Evolutionary conservation across 2,329 filamentous ascomycete species (phyloP).

Genomic region (Aspergillus sp.): DNA sequence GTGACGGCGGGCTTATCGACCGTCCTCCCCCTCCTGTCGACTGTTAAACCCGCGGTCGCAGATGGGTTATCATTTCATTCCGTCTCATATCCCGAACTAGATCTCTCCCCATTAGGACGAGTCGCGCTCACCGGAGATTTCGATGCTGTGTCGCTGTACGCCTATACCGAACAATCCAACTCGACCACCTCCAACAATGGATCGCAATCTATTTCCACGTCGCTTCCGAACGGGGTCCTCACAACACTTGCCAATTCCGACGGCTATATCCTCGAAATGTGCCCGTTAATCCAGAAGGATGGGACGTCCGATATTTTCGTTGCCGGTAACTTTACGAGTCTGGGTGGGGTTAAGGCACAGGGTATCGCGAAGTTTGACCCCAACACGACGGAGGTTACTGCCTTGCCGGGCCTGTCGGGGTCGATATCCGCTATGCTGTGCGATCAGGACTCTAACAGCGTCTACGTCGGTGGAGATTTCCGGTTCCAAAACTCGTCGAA

Average conservation of each 20-base stretch:
- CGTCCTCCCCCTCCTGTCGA: slow-evolving; percentile 20
- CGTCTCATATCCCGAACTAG: slow-evolving; percentile 45
- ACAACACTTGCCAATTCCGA: slow-evolving; percentile 68
- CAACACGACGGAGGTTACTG: slow-evolving; percentile 59
- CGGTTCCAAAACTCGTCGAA: slow-evolving; percentile 75
- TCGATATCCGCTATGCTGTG: slow-evolving; percentile 77
- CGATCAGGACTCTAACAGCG: slow-evolving; percentile 66
- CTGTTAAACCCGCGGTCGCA: slow-evolving; percentile 12
- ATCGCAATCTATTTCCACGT: slow-evolving; percentile 70
- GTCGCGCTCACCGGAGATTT: slow-evolving; percentile 86
- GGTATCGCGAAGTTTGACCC: slow-evolving; percentile 78
- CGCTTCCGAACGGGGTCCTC: slow-evolving; percentile 80
- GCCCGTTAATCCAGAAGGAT: slow-evolving; percentile 62
- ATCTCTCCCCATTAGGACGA: slow-evolving; percentile 69
- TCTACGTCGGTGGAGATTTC: slow-evolving; percentile 89
- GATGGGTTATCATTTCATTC: slow-evolving; percentile 31
- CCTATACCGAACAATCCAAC: slow-evolving; percentile 74
- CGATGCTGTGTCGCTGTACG: slow-evolving; percentile 80
- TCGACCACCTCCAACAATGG: slow-evolving; percentile 58
- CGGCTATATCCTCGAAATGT: slow-evolving; percentile 83
- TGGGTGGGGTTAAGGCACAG: slow-evolving; percentile 67
- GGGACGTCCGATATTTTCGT: slow-evolving; percentile 71
- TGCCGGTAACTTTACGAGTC: slow-evolving; percentile 90
- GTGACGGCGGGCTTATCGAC: slow-evolving; percentile 35
- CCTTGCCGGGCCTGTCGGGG: slow-evolving; percentile 75